A percentile compares a stretch with the other conserved stretches of the same genome.
phyloP scores from a whole-genome alignment of 352 stramenopile genomes.

The Globisporangium radiosum region DNA sequence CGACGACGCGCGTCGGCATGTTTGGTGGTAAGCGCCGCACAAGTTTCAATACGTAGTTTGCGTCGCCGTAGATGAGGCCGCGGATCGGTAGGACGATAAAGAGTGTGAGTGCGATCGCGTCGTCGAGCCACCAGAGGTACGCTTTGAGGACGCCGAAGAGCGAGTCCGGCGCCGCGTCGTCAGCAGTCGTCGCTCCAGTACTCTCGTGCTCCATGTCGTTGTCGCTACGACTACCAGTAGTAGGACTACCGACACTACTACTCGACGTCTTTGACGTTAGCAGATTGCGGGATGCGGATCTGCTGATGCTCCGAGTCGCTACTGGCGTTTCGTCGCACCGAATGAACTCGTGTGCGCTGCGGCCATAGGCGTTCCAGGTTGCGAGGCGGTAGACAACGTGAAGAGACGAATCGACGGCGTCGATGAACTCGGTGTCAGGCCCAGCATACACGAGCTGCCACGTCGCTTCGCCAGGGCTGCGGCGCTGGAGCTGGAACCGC shows the following conservation, averaged over 20 bases:
- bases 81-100: slow-evolving; percentile 75
- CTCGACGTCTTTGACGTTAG: no score
- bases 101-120: slow-evolving; percentile 65
- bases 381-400: slow-evolving; percentile 71
- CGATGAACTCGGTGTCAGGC: slow-evolving; percentile 64
- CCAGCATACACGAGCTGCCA: slow-evolving; percentile 60
- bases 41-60: slow-evolving; percentile 59
- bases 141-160: slow-evolving; percentile 46
- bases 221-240: no score
- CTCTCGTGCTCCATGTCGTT: background rate
- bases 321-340: slow-evolving; percentile 26
- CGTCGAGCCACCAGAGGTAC: slow-evolving; percentile 84
- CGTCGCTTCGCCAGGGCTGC: slow-evolving; percentile 44
- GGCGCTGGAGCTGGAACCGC: slow-evolving; percentile 66
- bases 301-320: background rate
- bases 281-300: background rate
- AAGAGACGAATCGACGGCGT: slow-evolving; percentile 42
- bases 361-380: slow-evolving; percentile 81
- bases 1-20: slow-evolving; percentile 73
- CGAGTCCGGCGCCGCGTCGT: slow-evolving; percentile 10
- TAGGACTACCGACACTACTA: no score
- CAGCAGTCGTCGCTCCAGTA: slow-evolving; percentile 4
- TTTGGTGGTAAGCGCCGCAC: slow-evolving; percentile 68
- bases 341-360: slow-evolving; percentile 50
- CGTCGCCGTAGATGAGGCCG: slow-evolving; percentile 79